phyloP scores from a whole-genome alignment of 805 yeast species.

The Candida orba region DNA sequence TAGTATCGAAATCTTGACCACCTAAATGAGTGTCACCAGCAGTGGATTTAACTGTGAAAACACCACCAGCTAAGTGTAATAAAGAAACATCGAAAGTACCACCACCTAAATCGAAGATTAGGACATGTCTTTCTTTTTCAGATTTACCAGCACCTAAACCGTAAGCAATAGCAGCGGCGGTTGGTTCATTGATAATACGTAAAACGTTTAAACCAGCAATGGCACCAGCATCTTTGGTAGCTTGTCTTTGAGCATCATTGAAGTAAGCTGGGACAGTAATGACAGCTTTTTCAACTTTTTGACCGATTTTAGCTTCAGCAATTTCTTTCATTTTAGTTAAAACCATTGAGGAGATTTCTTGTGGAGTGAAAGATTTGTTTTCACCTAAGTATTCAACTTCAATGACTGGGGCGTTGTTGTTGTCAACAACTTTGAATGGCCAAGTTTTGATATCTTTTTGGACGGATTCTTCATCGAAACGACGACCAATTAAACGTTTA shows the following conservation, averaged over 20 bases:
- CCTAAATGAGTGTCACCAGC: slow-evolving; percentile 99
- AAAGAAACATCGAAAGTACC: slow-evolving; percentile 98
- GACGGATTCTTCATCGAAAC: slow-evolving; percentile 67
- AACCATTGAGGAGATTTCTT: slow-evolving; percentile 71
- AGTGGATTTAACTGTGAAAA: slow-evolving; percentile 94
- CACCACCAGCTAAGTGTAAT: slow-evolving; percentile 90
- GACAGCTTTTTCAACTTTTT: slow-evolving; percentile 66
- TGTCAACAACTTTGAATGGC: slow-evolving; percentile 70
- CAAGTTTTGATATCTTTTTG: slow-evolving; percentile 89
- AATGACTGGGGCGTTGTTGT: slow-evolving; percentile 59
- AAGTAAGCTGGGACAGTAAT: slow-evolving; percentile 76
- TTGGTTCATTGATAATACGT: slow-evolving; percentile 75
- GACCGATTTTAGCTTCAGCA: slow-evolving; percentile 72
- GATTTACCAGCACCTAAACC: slow-evolving; percentile 91
- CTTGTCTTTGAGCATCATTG: slow-evolving; percentile 77
- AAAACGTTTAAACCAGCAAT: slow-evolving; percentile 73
- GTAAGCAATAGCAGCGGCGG: slow-evolving; percentile 98
- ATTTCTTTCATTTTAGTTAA: slow-evolving; percentile 77
- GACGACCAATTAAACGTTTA: slow-evolving; percentile 75
- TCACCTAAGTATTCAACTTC: slow-evolving; percentile 67
- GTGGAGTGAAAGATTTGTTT: slow-evolving; percentile 63
- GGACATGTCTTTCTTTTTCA: slow-evolving; percentile 77
- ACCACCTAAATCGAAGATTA: slow-evolving; percentile 96
- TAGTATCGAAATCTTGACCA: slow-evolving; percentile 98
- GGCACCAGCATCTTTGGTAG: slow-evolving; percentile 78